Conservation (phyloP, 129 eudicot species). For the Chrysanthemum makinoi region DNA sequence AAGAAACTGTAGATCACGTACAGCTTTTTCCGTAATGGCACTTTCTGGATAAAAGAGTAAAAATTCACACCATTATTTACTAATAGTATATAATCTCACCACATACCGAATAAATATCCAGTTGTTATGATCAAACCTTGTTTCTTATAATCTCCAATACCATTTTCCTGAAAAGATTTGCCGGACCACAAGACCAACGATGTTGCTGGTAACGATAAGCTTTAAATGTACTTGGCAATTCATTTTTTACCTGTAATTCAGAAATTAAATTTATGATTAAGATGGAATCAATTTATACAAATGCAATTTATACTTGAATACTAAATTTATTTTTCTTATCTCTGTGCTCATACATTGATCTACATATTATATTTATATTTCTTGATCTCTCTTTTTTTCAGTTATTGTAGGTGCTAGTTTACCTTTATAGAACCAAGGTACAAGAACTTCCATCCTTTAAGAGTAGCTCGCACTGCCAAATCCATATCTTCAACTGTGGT, state of each 20-base stretch:
- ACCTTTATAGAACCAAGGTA: conserved; percentile 43
- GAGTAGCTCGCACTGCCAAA: conserved; percentile 43
- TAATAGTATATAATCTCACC: neutral
- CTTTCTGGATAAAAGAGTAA: conserved; percentile 13
- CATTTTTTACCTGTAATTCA: conserved; percentile 27
- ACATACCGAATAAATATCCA: neutral
- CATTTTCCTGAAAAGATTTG: conserved; percentile 35
- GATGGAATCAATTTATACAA: too few species aligned
- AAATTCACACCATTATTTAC: neutral
- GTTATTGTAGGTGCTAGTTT: too few species aligned
- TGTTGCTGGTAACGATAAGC: conserved; percentile 31
- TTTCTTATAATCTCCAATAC: conserved; percentile 25
- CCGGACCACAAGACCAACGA: conserved; percentile 35
- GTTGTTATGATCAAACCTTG: conserved; percentile 8
- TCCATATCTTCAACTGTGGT: conserved; percentile 20
- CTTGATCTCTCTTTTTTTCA: too few species aligned
- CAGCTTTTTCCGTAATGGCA: conserved; percentile 16
- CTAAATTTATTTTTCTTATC: too few species aligned
- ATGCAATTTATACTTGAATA: too few species aligned
- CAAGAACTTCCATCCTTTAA: conserved; percentile 78
- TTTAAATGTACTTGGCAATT: conserved; percentile 31
- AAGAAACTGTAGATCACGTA: conserved; percentile 16
- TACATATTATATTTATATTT: too few species aligned
- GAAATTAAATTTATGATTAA: too few species aligned
- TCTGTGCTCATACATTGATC: too few species aligned